phyloP scores from a whole-genome alignment of 164 flowering plant genomes.

The Macadamia tetraphylla region DNA sequence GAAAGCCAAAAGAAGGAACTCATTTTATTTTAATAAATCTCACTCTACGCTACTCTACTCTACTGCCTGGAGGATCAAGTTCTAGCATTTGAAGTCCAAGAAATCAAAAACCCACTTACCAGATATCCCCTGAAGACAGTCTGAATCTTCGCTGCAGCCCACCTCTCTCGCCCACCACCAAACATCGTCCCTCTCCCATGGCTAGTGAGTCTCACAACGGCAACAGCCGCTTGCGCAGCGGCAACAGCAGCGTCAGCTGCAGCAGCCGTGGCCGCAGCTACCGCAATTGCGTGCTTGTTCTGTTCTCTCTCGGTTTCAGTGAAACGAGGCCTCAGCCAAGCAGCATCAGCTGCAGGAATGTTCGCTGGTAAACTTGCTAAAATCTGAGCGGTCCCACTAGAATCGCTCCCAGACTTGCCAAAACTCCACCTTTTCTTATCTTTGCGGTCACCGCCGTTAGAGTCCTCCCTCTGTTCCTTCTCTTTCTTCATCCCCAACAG shows the following conservation, averaged over 20 bases:
- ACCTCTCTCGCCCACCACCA: constrained; percentile 51
- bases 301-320: constrained; percentile 56
- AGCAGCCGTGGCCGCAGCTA: constrained; percentile 94
- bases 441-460: constrained; percentile 25
- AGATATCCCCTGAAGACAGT: constrained; percentile 64
- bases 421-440: constrained; percentile 75
- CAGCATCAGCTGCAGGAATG: constrained; percentile 14
- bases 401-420: constrained; percentile 38
- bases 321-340: constrained; percentile 48
- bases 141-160: constrained; percentile 84
- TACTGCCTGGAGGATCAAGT: too few species aligned
- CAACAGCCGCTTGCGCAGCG: constrained; percentile 89
- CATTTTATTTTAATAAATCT: too few species aligned
- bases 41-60: background rate
- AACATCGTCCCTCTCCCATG: constrained; percentile 66
- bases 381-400: constrained; percentile 10
- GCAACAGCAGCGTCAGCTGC: constrained; percentile 96
- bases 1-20: too few species aligned
- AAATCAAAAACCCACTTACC: constrained; percentile 34
- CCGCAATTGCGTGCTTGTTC: constrained; percentile 90
- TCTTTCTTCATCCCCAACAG: constrained; percentile 71
- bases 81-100: background rate
- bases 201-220: constrained; percentile 77
- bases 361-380: constrained; percentile 8
- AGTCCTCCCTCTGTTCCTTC: constrained; percentile 28